Percentiles rank a stretch among this genome's conserved stretches.
These are phyloP conservation scores for Ceratobasidium sp. DNA, from an alignment of 1,284 basidiomycete species.

Conservation along the genomic window DNA sequence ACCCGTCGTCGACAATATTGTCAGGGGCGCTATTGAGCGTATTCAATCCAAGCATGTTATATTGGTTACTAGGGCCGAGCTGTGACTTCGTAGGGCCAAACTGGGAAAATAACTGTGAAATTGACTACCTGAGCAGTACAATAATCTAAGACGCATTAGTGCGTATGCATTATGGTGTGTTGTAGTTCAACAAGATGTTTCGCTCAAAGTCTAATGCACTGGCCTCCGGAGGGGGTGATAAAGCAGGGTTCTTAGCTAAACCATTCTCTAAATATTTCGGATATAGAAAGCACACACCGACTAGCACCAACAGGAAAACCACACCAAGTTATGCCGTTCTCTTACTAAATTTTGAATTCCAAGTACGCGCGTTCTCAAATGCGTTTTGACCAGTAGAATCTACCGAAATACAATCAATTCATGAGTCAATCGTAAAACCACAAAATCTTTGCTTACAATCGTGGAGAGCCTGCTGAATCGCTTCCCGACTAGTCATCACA, in stretches of 20 bases:
- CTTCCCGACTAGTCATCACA: slow-evolving; percentile 79
- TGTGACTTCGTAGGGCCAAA: too few relatives aligned
- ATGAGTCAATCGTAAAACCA: not conserved
- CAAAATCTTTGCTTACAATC: slow-evolving; percentile 69
- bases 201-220: too few relatives aligned
- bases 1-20: slow-evolving; percentile 83
- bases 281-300: too few relatives aligned
- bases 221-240: too few relatives aligned
- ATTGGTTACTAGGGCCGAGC: not conserved
- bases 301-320: too few relatives aligned
- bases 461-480: slow-evolving; percentile 82
- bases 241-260: too few relatives aligned
- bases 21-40: slow-evolving; percentile 68
- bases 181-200: too few relatives aligned
- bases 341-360: slow-evolving; percentile 84
- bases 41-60: slow-evolving; percentile 50
- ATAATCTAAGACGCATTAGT: too few relatives aligned
- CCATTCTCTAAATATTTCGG: too few relatives aligned
- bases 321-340: slow-evolving; percentile 6
- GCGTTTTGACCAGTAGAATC: slow-evolving; percentile 83
- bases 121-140: too few relatives aligned
- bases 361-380: slow-evolving; percentile 89
- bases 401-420: slow-evolving; percentile 51
- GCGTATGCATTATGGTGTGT: too few relatives aligned
- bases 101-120: too few relatives aligned